A percentile compares a stretch with the other conserved stretches of the same genome.
phyloP scores from a whole-genome alignment of 2,329 filamentous ascomycete genomes.

The Colletotrichum orchidophilum region DNA sequence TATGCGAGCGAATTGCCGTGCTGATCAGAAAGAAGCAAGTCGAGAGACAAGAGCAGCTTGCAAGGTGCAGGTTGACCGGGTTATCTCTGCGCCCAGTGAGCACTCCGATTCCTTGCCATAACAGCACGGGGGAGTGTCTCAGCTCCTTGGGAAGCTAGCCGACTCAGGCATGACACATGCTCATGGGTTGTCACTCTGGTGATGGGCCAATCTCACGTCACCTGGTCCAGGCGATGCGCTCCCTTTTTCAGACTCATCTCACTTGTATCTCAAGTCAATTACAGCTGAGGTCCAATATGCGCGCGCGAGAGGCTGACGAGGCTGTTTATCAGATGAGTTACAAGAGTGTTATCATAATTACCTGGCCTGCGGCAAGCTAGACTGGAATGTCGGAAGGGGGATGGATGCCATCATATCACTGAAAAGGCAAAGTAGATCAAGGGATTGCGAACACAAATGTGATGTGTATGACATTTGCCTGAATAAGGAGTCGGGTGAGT shows the following conservation, averaged over 20 bases:
- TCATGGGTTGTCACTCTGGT: not conserved
- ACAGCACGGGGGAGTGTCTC: slow-evolving; percentile 11
- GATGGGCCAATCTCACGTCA: not conserved
- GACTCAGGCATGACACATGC: slow-evolving; percentile 12
- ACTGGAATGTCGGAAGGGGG: not conserved
- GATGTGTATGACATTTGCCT: not conserved
- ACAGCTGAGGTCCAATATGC: not conserved
- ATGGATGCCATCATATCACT: not conserved
- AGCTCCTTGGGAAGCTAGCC: not conserved
- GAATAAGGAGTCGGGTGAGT: not conserved
- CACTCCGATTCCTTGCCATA: not conserved
- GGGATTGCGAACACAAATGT: not conserved
- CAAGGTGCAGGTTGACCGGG: not conserved
- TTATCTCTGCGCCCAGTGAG: slow-evolving; percentile 2
- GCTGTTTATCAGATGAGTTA: not conserved
- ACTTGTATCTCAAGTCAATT: not conserved
- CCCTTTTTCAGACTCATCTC: not conserved
- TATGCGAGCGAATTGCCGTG: not conserved
- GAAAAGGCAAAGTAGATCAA: not conserved
- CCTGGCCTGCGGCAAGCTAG: not conserved
- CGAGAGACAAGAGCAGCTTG: not conserved
- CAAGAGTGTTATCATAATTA: not conserved
- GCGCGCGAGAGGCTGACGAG: not conserved
- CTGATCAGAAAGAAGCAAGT: not conserved
- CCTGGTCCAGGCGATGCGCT: not conserved